Percentiles rank a stretch among this genome's conserved stretches.
These are phyloP conservation scores for Tetrapisispora nanseiensis DNA, from an alignment of 805 yeast species.

Conservation along the genomic window DNA sequence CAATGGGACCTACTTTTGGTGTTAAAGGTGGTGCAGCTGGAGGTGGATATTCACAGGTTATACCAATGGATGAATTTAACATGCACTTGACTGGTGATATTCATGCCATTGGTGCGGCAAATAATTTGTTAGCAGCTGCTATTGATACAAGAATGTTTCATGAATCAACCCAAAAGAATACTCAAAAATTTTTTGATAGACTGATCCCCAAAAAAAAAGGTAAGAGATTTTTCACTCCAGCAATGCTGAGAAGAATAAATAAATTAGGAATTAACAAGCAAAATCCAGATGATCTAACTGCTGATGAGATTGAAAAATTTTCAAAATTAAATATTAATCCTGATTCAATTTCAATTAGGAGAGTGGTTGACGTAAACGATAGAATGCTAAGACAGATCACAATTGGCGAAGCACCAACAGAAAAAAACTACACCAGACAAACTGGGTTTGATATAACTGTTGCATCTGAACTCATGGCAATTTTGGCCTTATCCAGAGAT, in stretches of 20 bases:
- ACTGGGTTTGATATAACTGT: conserved; percentile 96
- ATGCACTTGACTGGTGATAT: conserved; percentile 97
- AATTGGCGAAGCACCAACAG: conserved; percentile 86
- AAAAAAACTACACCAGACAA: conserved; percentile 74
- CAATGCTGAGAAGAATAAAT: conserved; percentile 64
- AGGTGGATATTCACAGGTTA: conserved; percentile 95
- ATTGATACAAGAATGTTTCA: conserved; percentile 96
- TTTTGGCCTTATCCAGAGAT: conserved; percentile 71
- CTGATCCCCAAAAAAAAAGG: conserved; percentile 84
- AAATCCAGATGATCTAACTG: conserved; percentile 69
- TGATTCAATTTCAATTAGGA: conserved; percentile 77
- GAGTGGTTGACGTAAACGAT: conserved; percentile 93
- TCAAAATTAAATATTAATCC: conserved; percentile 87
- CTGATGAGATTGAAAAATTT: conserved; percentile 63
- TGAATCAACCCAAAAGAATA: conserved; percentile 73
- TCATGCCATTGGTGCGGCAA: conserved; percentile 92
- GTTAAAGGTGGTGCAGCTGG: conserved; percentile 99
- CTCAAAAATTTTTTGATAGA: conserved; percentile 70
- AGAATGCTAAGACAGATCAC: conserved; percentile 83
- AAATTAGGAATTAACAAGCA: conserved; percentile 76
- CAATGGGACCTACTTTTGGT: conserved; percentile 98
- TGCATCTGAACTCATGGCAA: conserved; percentile 95
- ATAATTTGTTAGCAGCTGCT: conserved; percentile 90
- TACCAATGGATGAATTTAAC: conserved; percentile 98
- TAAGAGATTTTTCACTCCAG: conserved; percentile 62